Base-by-base conservation (phyloP, 768 basidiomycete species). In the Phylloporus sp. region DNA sequence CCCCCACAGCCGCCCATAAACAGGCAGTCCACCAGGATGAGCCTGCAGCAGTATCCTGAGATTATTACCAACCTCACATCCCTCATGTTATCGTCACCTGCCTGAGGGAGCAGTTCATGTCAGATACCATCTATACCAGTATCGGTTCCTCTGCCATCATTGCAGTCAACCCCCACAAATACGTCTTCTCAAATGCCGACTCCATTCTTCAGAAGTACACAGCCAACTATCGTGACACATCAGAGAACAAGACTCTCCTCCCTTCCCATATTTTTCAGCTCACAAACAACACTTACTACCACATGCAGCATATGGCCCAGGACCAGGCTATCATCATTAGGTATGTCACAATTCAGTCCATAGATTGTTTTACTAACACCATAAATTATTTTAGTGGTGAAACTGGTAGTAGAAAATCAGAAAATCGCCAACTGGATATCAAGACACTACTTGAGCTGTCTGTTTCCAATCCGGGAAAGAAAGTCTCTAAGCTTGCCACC, bases 261-360 rank as follows among this genome's bases (percentile, higher is more conserved):
- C 80, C 85, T 29, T 95, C 95, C 2, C 95, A 99, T 63, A 84
- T 98, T 39, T 97, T 95, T 68, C 87, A 94, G 62, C 76, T 92
- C 42, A 90, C 92, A 6, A 86, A 92, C 60, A 88, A 90, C 71
- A 85, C 91, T 6, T 97, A 95, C 71, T 97, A 94, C 68, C 92
- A 97, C 70, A 95, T 97, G 94, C 77, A 84, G 45, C 76, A 94
- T 59, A 99, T 95, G 0, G 80, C 83, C 1, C 91, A 95, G 75
- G 95, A 98, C 69, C 95, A 97, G 71, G 81, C 85, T 44, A 79
- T 99, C 20, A 68, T 97, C 26, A 78, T 97, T 58, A 89, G 76
- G 94, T 94, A 68, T 58, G 84, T 6, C 36, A 5, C 4, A 36
- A n/a, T 47, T 27, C 32, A 38, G 7, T n/a, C 26, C 5, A 41